Base-by-base conservation (phyloP, 495 filamentous ascomycete species). In the Elaphomyces granulatus region DNA sequence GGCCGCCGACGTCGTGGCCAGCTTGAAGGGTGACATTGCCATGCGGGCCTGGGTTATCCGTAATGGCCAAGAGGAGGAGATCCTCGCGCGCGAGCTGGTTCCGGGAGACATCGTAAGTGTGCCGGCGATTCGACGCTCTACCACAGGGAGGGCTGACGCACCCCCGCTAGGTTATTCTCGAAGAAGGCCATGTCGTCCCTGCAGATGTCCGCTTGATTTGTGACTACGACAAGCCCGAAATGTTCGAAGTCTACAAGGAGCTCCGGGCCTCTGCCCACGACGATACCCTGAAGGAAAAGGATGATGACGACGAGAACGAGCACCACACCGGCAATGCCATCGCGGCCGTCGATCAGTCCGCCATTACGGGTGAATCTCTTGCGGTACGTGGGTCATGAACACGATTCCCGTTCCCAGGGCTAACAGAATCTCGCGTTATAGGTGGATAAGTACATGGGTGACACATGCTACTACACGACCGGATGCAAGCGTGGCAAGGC, bases 21-120 rank as follows among this genome's bases (percentile, higher is more conserved):
- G 66, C 42, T 64, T 87, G 32, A 85, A 84, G 64, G 82, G 82
- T 67, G 81, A 86, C 51, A 87, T 87, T 56, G 81, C 82, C 44
- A 81, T 87, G 77, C 77, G 73, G 57, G 74, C 79, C 38, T 62
- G 65, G 49, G 79, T 83, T 50, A 55, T 85, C 44, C 80, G 81
- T 49, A 68, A 84, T 57, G 80, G 81, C 41, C 59, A 66, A 36
- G 78, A 84, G 59, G 61, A 77, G 51, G 72, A 78, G 43, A 83
- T 86, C 56, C 70, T 80, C 44, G 82, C 82, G 45, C 73, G 82
- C 61, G 81, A 87, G 57, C 63, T 87, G 28, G 82, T 87, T 51
- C 70, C 80, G 45, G 82, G 82, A 59, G 82, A 86, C 53, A 85
- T 87, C 50, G 78, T 80, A 67, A 55, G 74, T 3, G n/a, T 28